Conservation (phyloP, 257 asterid genomes). For the Capsicum rhomboideum region DNA sequence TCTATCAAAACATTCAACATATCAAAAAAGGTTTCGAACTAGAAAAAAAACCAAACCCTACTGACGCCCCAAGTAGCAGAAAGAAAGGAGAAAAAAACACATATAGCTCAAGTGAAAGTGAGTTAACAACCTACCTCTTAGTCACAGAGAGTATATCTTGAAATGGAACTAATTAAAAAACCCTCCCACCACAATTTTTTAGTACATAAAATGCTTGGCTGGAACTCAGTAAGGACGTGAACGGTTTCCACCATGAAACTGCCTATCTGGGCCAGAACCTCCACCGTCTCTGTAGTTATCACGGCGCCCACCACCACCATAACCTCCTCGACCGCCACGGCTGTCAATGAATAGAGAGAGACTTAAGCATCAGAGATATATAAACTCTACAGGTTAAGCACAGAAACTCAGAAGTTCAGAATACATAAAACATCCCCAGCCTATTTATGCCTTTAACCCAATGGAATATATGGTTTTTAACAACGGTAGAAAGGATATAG, state of each 20-base stretch:
- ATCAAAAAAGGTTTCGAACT: slow-evolving; percentile 50
- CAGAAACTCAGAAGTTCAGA: background rate
- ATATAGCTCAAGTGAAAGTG: slow-evolving; percentile 30
- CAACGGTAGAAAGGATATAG: background rate
- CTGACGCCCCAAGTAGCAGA: slow-evolving; percentile 27
- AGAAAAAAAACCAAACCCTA: slow-evolving; percentile 18
- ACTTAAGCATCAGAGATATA: background rate
- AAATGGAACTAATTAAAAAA: slow-evolving; percentile 53
- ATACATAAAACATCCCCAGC: background rate
- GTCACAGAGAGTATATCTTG: slow-evolving; percentile 68
- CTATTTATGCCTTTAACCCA: background rate
- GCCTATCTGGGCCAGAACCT: slow-evolving; percentile 92
- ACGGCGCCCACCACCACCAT: slow-evolving; percentile 56
- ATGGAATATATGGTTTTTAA: background rate
- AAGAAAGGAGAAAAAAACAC: slow-evolving; percentile 39
- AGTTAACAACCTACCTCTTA: slow-evolving; percentile 83
- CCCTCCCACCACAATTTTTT: slow-evolving; percentile 62
- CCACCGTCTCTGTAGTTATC: slow-evolving; percentile 83
- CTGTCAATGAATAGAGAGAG: slow-evolving; percentile 12
- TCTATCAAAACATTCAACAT: slow-evolving; percentile 75
- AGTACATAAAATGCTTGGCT: slow-evolving; percentile 52
- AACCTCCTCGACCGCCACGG: slow-evolving; percentile 92
- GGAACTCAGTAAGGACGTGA: slow-evolving; percentile 78
- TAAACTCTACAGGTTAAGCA: background rate
- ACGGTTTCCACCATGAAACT: slow-evolving; percentile 87